These are phyloP conservation scores for Liriodendron chinense DNA, from an alignment of 164 flowering plant genomes.

Conservation along the genomic window DNA sequence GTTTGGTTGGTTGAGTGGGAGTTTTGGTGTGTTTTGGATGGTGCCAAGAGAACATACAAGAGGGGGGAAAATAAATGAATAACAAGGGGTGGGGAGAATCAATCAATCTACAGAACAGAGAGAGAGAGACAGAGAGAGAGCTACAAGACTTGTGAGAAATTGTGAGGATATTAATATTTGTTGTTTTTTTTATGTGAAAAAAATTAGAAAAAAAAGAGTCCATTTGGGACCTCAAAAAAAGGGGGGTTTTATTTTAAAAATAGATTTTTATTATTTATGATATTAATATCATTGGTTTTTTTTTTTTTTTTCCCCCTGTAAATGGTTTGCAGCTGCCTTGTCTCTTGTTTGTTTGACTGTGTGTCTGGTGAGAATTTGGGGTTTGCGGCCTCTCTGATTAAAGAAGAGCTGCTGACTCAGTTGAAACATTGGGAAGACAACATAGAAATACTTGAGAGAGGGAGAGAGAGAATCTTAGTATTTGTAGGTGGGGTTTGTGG, in stretches of 20 bases:
- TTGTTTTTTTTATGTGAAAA: conserved; percentile 10
- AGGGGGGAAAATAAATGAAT: conserved; percentile 13
- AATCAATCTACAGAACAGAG: conserved; percentile 26
- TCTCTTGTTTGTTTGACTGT: conserved; percentile 26
- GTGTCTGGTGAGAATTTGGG: conserved; percentile 27
- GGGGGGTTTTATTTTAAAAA: conserved; percentile 10
- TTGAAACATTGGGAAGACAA: conserved; percentile 27
- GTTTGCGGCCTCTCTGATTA: conserved; percentile 20
- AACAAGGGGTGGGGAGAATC: conserved; percentile 26
- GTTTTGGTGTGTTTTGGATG: conserved; percentile 30
- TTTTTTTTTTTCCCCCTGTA: not conserved
- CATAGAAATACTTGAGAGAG: conserved; percentile 16
- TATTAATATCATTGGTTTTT: conserved; percentile 14
- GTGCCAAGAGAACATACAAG: not conserved
- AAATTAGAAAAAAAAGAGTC: conserved; percentile 4
- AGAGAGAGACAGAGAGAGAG: not conserved
- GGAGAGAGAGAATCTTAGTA: conserved; percentile 6
- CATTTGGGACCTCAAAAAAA: conserved; percentile 8
- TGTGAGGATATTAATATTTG: conserved; percentile 9
- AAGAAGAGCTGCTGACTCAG: conserved; percentile 3
- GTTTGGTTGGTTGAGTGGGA: conserved; percentile 31
- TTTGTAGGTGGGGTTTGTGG: not conserved
- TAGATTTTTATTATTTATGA: conserved; percentile 4
- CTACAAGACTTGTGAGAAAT: not conserved
- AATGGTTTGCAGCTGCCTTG: conserved; percentile 9